phyloP scores from a whole-genome alignment of 371 early-diverging fungal species.

The Mucor indicus region DNA sequence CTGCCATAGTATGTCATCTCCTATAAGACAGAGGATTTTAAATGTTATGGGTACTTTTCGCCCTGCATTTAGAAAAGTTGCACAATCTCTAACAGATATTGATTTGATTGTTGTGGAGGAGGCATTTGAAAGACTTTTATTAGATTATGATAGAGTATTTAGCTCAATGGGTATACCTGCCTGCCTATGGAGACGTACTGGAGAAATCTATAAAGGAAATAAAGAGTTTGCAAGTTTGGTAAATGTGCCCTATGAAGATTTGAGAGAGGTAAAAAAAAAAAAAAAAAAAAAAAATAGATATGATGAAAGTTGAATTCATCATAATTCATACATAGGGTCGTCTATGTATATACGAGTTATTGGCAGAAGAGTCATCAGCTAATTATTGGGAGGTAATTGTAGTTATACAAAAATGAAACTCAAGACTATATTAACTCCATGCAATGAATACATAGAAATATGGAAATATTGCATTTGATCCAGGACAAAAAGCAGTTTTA shows the following conservation, averaged over 20 bases:
- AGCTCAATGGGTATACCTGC: slow-evolving; percentile 93
- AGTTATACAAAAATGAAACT: too few species aligned
- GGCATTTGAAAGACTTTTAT: slow-evolving; percentile 86
- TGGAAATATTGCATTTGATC: slow-evolving; percentile 93
- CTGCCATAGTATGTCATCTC: slow-evolving; percentile 69
- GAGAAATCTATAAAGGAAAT: slow-evolving; percentile 94
- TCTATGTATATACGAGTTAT: slow-evolving; percentile 86
- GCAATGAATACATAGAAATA: slow-evolving; percentile 78
- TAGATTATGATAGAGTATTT: slow-evolving; percentile 93
- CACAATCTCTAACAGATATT: slow-evolving; percentile 86
- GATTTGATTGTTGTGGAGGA: slow-evolving; percentile 91
- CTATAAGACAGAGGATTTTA: slow-evolving; percentile 73
- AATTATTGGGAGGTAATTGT: slow-evolving; percentile 80
- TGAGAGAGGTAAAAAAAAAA: too few species aligned
- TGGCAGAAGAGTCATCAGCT: slow-evolving; percentile 89
- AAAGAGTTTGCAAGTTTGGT: slow-evolving; percentile 89
- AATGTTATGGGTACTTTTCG: slow-evolving; percentile 86
- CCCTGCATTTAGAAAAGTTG: slow-evolving; percentile 80
- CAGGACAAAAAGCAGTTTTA: slow-evolving; percentile 91
- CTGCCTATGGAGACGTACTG: slow-evolving; percentile 92
- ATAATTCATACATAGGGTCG: slow-evolving; percentile 43
- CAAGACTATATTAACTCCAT: too few species aligned
- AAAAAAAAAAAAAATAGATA: slow-evolving; percentile 27
- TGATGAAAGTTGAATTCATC: slow-evolving; percentile 25
- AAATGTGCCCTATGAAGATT: slow-evolving; percentile 70